Percentiles rank a stretch among this genome's conserved stretches.
Conservation (phyloP, 192 early-diverging fungal genomes). For the Dissophora ornata region DNA sequence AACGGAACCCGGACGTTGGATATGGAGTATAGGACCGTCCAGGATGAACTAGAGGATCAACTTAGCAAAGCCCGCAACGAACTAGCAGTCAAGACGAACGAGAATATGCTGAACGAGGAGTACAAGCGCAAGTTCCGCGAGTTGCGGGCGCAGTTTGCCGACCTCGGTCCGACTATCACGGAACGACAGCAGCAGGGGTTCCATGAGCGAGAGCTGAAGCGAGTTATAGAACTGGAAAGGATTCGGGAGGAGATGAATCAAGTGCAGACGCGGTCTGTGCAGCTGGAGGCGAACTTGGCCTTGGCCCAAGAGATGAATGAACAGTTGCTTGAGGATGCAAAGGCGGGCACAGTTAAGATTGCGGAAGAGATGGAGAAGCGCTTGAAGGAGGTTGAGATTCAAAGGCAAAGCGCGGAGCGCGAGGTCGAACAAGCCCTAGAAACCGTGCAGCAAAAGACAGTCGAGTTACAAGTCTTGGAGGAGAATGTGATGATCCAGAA, state of each 20-base stretch:
- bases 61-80: conserved; percentile 31
- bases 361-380: conserved; percentile 47
- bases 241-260: conserved; percentile 23
- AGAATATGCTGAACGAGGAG: conserved; percentile 33
- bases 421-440: conserved; percentile 40
- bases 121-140: conserved; percentile 52
- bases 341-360: conserved; percentile 39
- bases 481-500: conserved; percentile 20
- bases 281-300: conserved; percentile 32
- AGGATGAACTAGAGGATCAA: conserved; percentile 46
- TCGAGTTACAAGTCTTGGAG: conserved; percentile 23
- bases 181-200: conserved; percentile 48
- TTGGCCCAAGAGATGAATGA: conserved; percentile 49
- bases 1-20: conserved; percentile 9
- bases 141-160: conserved; percentile 34
- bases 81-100: conserved; percentile 31
- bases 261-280: conserved; percentile 10
- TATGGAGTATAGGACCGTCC: conserved; percentile 37
- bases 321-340: conserved; percentile 33
- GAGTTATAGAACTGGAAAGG: conserved; percentile 43
- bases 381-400: conserved; percentile 38
- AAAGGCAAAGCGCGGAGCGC: conserved; percentile 32
- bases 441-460: conserved; percentile 38
- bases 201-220: conserved; percentile 44
- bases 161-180: conserved; percentile 32